Base-by-base conservation (phyloP, 805 yeast genomes). In the Saturnispora zaruensis region DNA sequence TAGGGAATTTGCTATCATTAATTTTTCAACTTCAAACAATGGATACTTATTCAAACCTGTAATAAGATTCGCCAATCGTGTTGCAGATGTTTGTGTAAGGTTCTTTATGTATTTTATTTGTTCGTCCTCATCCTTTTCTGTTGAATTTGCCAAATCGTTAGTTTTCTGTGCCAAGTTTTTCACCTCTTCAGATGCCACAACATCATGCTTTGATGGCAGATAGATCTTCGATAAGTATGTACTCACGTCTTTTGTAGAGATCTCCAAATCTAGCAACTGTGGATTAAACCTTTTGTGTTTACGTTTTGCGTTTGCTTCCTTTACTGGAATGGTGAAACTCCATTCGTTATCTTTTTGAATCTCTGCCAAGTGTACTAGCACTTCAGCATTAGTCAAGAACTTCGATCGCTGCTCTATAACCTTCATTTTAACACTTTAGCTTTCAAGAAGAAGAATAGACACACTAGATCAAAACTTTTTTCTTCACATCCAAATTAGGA, bases 1-100 rank as follows among this genome's bases (percentile, higher is more conserved):
- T 26, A 87, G 73, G 6, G 81, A 72, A 63, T 91, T 90, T 50
- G 90, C 75, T 37, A 91, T 78, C 66, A 91, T 96, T 38, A 91
- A 69, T 56, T 82, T 79, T 61, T 91, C 99, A 24, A 86, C 81
- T 64, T 87, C 86, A 67, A 84, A 89, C 48, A 91, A 69, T 26
- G 74, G 75, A 53, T 75, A 81, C 32, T 68, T 57, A 51, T 76
- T 73, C 45, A 82, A 61, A 25, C 67, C 72, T 0, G 54, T 43
- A 70, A 83, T 68, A 46, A 62, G 26, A 57, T 60, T 55, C 61
- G 77, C 41, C 36, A 64, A 57, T 41, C 51, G 57, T n/a, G 52
- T 52, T 8, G 65, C 64, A 4, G 54, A 51, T 3, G 62, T 64
- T 1, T 63, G 62, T 41, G 70, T 66, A 25, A 69, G 30, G 7